phyloP scores from a whole-genome alignment of 441 rosid species.

The Gossypium gossypioides region DNA sequence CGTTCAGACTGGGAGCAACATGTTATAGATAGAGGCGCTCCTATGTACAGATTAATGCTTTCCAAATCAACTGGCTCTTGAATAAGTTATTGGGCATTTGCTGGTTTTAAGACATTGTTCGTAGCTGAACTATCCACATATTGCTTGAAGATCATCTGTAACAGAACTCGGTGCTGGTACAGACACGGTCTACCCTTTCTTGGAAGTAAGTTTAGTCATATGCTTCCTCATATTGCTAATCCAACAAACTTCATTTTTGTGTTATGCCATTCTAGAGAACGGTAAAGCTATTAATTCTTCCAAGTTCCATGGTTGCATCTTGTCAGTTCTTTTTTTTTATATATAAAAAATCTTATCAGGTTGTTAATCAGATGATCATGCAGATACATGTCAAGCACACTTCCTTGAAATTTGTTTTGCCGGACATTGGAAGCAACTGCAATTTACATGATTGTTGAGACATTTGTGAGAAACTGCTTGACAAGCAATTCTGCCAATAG shows the following conservation, averaged over 20 bases:
- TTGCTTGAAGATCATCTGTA: not conserved
- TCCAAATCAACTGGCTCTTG: constrained; percentile 22
- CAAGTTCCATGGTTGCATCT: not conserved
- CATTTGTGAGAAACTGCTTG: not conserved
- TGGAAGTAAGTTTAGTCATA: not conserved
- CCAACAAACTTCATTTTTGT: not conserved
- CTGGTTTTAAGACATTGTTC: not conserved
- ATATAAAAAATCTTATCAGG: no score
- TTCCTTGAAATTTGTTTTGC: not conserved
- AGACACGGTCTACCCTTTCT: not conserved
- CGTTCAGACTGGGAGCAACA: constrained; percentile 71
- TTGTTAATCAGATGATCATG: not conserved
- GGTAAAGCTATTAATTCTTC: not conserved
- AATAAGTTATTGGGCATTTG: not conserved
- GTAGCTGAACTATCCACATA: not conserved
- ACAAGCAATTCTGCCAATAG: not conserved
- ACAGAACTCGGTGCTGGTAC: not conserved
- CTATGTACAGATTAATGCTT: constrained; percentile 60
- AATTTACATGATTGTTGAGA: not conserved
- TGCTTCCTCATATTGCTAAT: not conserved
- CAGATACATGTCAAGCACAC: not conserved
- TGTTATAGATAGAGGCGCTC: constrained; percentile 43
- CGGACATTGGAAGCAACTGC: not conserved
- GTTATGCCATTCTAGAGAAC: not conserved
- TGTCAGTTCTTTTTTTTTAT: not conserved